phyloP scores from a whole-genome alignment of 2,329 filamentous ascomycete genomes.

The Diaporthe vexans region DNA sequence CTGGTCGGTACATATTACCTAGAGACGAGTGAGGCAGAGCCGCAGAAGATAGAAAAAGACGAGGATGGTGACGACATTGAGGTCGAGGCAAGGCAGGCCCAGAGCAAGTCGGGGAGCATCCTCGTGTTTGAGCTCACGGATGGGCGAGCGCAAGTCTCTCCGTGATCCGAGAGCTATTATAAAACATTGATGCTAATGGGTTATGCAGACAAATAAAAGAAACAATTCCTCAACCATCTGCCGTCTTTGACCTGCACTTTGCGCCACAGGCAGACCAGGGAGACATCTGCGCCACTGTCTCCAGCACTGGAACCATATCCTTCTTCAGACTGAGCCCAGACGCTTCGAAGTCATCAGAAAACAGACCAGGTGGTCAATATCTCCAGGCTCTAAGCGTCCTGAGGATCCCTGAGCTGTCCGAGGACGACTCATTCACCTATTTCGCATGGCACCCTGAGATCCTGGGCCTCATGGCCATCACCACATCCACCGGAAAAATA shows the following conservation, averaged over 20 bases:
- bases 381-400: conserved; percentile 59
- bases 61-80: conserved; percentile 43
- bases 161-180: not conserved
- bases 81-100: conserved; percentile 57
- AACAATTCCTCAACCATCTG: conserved; percentile 75
- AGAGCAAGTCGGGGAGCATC: conserved; percentile 81
- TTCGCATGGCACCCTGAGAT: conserved; percentile 78
- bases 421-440: conserved; percentile 76
- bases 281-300: conserved; percentile 78
- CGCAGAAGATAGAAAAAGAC: conserved; percentile 42
- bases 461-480: conserved; percentile 73
- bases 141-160: conserved; percentile 67
- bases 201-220: conserved; percentile 67
- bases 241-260: conserved; percentile 90
- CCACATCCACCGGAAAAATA: conserved; percentile 78
- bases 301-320: conserved; percentile 79
- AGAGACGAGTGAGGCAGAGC: conserved; percentile 58
- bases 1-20: conserved; percentile 90
- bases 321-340: conserved; percentile 70
- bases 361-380: not conserved
- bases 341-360: conserved; percentile 46
- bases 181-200: conserved; percentile 44
- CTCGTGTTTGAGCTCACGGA: conserved; percentile 73
- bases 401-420: conserved; percentile 63
- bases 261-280: conserved; percentile 63